Evolutionary conservation across 495 filamentous ascomycete species (phyloP), one percentile per base, ranked within the genome.

Genomic region (Pyronema omphalodes): DNA sequence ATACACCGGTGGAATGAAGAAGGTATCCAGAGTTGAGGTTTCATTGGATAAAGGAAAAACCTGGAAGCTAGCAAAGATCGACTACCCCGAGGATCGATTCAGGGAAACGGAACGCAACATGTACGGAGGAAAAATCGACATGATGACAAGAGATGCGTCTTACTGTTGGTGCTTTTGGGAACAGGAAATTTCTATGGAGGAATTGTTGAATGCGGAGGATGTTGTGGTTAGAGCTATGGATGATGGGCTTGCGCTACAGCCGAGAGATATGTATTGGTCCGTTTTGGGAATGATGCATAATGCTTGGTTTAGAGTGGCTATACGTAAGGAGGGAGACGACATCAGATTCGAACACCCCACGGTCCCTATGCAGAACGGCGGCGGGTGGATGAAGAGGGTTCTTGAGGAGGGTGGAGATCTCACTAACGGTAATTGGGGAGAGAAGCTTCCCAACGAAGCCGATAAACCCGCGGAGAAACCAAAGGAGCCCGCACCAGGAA

Each of bases 241-340:
- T 62, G 89, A 96, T 46, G 77, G 82, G 34, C 79, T 96, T 78
- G 83, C 80, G 60, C 71, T 86, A 0, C 88, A 94, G 63, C 88
- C 89, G 6, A 73, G 83, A 55, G 89, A 96, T 60, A 93, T 94
- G 83, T 96, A 96, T 68, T 96, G 89, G 89, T 84, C 77, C 54
- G 88, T 94, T 14, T 69, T 95, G 41, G 89, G 89, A 0, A 96
- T 96, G 89, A 96, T 96, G 89, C 94, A 96, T 65, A 95, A 94
- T 62, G 83, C 88, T 6, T 96, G 89, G 89, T 96, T 81, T 66
- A 73, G 89, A 12, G 74, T 96, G 6, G 75, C 79, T 5, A 85
- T 96, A 54, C 78, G 75, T 41, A 80, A 81, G 54, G 84, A 93
- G 57, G 19, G 34, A 5, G 53, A 57, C 9, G 56, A 51, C 14